phyloP scores from a whole-genome alignment of 2,329 filamentous ascomycete genomes.

The Trichoderma atrobrunneum region DNA sequence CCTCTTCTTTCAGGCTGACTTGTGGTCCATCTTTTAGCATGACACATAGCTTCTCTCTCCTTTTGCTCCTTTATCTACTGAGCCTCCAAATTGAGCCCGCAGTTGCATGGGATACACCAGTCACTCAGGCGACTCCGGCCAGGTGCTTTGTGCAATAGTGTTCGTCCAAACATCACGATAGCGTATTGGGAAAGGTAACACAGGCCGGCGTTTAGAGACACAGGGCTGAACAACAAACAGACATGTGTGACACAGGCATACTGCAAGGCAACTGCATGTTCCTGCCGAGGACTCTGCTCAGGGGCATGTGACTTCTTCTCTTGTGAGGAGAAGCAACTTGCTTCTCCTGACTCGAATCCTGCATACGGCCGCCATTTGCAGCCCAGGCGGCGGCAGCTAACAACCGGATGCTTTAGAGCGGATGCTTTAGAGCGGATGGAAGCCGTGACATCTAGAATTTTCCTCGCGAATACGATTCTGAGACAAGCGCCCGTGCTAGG shows the following conservation, averaged over 20 bases:
- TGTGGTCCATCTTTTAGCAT: not conserved
- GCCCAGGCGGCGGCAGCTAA: not conserved
- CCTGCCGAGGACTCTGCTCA: not conserved
- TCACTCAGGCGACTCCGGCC: not conserved
- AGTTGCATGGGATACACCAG: not conserved
- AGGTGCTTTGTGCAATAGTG: not conserved
- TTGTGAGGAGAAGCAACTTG: not conserved
- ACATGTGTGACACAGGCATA: not conserved
- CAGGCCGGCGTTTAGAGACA: not conserved
- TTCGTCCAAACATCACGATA: not conserved
- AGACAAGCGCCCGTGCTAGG: not conserved
- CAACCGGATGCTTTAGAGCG: not conserved
- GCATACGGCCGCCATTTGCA: not conserved
- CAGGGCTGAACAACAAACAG: constrained; percentile 1
- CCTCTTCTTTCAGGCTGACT: not conserved
- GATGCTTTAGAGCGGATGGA: not conserved
- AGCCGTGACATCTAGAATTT: not conserved
- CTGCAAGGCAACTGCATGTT: not conserved
- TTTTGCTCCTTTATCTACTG: not conserved
- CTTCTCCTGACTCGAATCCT: not conserved
- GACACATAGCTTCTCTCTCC: not conserved
- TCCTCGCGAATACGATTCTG: not conserved
- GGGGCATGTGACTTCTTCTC: not conserved
- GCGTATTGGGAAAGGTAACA: not conserved
- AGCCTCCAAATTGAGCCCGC: not conserved